A percentile compares a stretch with the other conserved stretches of the same genome.
phyloP scores from a whole-genome alignment of 805 yeast genomes.

The Lachancea mirantina region DNA sequence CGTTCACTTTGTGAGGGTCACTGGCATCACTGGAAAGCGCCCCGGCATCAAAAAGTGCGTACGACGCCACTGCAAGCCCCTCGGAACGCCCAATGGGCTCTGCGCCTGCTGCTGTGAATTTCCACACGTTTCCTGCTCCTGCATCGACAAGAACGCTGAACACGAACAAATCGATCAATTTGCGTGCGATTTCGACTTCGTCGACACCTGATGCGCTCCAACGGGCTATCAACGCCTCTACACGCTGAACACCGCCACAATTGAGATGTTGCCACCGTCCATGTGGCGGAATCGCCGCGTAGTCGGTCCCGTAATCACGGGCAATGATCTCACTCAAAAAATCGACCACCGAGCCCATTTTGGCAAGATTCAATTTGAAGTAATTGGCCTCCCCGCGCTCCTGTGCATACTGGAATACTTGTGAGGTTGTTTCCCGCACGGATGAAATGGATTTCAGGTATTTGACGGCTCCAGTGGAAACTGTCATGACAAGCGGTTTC shows the following conservation, averaged over 20 bases:
- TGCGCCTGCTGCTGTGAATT: constrained; percentile 34
- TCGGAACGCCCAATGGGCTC: constrained; percentile 42
- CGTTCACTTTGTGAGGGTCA: constrained; percentile 40
- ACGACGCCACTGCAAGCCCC: constrained; percentile 57
- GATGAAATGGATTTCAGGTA: constrained; percentile 46
- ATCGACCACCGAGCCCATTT: constrained; percentile 37
- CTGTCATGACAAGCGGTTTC: too few relatives aligned
- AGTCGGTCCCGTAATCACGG: constrained; percentile 39
- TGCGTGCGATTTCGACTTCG: constrained; percentile 42
- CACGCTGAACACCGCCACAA: constrained; percentile 40
- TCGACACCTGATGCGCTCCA: constrained; percentile 33
- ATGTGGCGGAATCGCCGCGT: constrained; percentile 50
- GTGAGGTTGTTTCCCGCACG: constrained; percentile 45
- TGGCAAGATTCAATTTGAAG: constrained; percentile 39
- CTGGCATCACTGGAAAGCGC: constrained; percentile 32
- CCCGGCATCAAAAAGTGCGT: constrained; percentile 47
- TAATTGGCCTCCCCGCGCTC: constrained; percentile 26
- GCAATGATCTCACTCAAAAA: constrained; percentile 41
- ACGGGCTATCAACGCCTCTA: constrained; percentile 35
- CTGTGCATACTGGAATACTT: constrained; percentile 37
- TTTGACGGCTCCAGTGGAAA: constrained; percentile 7
- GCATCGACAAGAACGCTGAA: constrained; percentile 60
- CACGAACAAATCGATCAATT: constrained; percentile 50
- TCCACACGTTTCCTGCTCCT: constrained; percentile 61
- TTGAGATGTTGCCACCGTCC: constrained; percentile 65